Conservation (phyloP, 371 early-diverging fungal species). For the Capillidium heterosporum region DNA sequence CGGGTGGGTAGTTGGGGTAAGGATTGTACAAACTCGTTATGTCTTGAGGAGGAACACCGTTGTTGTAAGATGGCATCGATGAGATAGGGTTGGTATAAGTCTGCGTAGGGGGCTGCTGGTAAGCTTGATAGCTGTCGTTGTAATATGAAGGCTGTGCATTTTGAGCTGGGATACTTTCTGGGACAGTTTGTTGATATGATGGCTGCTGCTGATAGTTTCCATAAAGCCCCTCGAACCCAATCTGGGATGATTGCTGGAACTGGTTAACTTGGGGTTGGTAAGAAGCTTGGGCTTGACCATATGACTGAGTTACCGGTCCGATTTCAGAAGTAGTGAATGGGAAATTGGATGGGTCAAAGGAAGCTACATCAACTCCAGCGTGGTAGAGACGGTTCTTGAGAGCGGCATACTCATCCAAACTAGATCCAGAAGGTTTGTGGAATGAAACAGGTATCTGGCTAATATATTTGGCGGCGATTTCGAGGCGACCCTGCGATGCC, state of each 20-base stretch:
- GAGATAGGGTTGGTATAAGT: constrained; percentile 2
- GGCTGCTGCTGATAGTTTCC: constrained; percentile 10
- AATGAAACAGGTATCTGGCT: constrained; percentile 46
- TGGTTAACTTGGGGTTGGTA: neutral
- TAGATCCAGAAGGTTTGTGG: constrained; percentile 10
- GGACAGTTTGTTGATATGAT: constrained; percentile 10
- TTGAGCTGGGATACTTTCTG: neutral
- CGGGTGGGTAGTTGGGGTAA: constrained; percentile 2
- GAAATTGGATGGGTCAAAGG: constrained; percentile 28
- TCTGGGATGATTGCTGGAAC: constrained; percentile 1
- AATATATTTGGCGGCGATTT: constrained; percentile 53
- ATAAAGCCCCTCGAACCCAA: constrained; percentile 4
- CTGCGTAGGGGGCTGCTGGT: constrained; percentile 11
- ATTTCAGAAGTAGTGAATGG: constrained; percentile 41
- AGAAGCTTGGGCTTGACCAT: neutral
- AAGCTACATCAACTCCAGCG: constrained; percentile 28
- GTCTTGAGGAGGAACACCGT: constrained; percentile 3
- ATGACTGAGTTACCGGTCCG: constrained; percentile 3
- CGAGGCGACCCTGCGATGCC: constrained; percentile 53
- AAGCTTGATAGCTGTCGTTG: constrained; percentile 11
- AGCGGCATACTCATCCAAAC: constrained; percentile 36
- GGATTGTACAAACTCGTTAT: constrained; percentile 1
- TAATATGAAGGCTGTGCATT: constrained; percentile 9
- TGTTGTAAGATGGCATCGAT: constrained; percentile 5
- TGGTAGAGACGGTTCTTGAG: constrained; percentile 59